A percentile compares a stretch with the other conserved stretches of the same genome.
These are phyloP conservation scores for Pleurotus djamor DNA, from an alignment of 768 basidiomycete species.

Conservation along the genomic window DNA sequence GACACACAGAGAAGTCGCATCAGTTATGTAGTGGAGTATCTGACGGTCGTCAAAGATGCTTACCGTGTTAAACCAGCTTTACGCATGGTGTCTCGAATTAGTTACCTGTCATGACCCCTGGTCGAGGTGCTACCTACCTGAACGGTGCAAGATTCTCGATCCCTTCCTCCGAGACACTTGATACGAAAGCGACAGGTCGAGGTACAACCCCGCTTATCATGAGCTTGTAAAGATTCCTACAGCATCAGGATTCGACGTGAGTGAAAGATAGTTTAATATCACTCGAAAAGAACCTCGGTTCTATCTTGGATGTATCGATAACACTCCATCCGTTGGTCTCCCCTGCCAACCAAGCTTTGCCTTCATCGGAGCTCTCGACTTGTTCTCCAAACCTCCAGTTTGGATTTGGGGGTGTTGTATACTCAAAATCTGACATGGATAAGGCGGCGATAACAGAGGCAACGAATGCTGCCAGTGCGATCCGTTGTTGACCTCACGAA, in stretches of 20 bases:
- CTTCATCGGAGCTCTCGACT: conserved; percentile 28
- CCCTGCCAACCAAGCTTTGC: conserved; percentile 41
- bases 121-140: conserved; percentile 22
- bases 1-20: neutral
- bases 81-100: neutral
- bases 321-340: conserved; percentile 38
- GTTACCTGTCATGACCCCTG: neutral
- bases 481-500: too few relatives aligned
- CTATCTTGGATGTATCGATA: conserved; percentile 29
- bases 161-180: conserved; percentile 50
- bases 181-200: conserved; percentile 73
- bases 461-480: too few relatives aligned
- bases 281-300: conserved; percentile 24
- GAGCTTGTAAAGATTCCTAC: conserved; percentile 39
- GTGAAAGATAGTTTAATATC: neutral
- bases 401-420: conserved; percentile 33
- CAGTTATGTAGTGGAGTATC: neutral
- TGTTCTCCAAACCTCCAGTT: conserved; percentile 34
- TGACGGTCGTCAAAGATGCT: neutral
- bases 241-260: neutral
- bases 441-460: neutral
- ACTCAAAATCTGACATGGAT: conserved; percentile 19
- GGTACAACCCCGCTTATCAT: conserved; percentile 57
- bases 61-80: conserved; percentile 45
- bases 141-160: conserved; percentile 62